Percentiles rank a stretch among this genome's conserved stretches.
Evolutionary conservation across 2,329 filamentous ascomycete genomes (phyloP).

Genomic region (Colletotrichum sp.): DNA sequence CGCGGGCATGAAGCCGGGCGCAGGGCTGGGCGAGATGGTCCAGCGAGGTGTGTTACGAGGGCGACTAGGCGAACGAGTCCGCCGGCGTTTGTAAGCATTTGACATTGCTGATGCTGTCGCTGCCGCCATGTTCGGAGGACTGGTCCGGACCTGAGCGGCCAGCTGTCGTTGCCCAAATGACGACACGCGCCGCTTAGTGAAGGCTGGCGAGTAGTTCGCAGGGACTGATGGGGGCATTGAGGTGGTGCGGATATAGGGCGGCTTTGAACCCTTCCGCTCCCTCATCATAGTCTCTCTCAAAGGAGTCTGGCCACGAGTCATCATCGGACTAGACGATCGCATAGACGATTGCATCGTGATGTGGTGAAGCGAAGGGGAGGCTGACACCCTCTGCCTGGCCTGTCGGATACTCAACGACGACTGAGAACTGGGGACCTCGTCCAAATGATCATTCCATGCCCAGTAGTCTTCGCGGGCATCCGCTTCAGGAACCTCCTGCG

Average conservation of each 20-base stretch:
- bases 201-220: slow-evolving; percentile 42
- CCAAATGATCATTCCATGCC: slow-evolving; percentile 69
- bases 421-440: slow-evolving; percentile 56
- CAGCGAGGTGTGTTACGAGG: slow-evolving; percentile 60
- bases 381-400: slow-evolving; percentile 44
- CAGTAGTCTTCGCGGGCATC: slow-evolving; percentile 71
- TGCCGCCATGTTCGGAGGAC: slow-evolving; percentile 29
- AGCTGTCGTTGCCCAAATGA: slow-evolving; percentile 41
- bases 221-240: slow-evolving; percentile 54
- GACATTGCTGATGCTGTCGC: background rate
- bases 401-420: slow-evolving; percentile 48
- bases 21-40: slow-evolving; percentile 54
- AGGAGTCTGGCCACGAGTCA: slow-evolving; percentile 46
- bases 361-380: slow-evolving; percentile 46
- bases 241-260: slow-evolving; percentile 54
- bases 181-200: slow-evolving; percentile 49
- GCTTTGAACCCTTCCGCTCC: slow-evolving; percentile 47
- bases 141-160: slow-evolving; percentile 21
- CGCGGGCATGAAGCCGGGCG: slow-evolving; percentile 33
- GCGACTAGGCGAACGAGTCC: slow-evolving; percentile 62
- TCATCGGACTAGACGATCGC: slow-evolving; percentile 36
- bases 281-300: slow-evolving; percentile 39
- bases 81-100: slow-evolving; percentile 47
- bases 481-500: slow-evolving; percentile 59
- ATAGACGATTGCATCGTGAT: slow-evolving; percentile 41